Conservation (phyloP, 2,329 filamentous ascomycete genomes). For the Sordariomycetes sp. region DNA sequence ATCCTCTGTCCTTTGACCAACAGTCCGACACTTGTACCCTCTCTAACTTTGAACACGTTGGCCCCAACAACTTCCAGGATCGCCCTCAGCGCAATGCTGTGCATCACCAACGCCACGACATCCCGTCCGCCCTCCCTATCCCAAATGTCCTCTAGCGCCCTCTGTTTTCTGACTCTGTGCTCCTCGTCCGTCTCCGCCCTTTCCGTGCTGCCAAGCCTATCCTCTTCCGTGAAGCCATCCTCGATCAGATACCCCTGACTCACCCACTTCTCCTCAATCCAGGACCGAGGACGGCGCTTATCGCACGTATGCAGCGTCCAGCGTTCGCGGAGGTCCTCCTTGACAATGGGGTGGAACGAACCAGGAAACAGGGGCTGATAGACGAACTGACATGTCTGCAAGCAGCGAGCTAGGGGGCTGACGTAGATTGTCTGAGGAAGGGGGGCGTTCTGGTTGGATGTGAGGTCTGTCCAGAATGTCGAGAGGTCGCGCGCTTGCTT, state of each 20-base stretch:
- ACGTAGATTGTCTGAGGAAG: slow-evolving; percentile 46
- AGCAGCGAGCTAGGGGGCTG: slow-evolving; percentile 48
- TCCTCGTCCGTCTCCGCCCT: slow-evolving; percentile 38
- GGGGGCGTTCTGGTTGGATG: slow-evolving; percentile 36
- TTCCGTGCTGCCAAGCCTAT: slow-evolving; percentile 39
- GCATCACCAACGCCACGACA: slow-evolving; percentile 40
- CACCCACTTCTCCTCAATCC: slow-evolving; percentile 33
- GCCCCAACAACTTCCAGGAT: slow-evolving; percentile 32
- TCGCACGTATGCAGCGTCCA: slow-evolving; percentile 55
- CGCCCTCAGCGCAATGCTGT: slow-evolving; percentile 35
- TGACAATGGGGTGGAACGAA: slow-evolving; percentile 41
- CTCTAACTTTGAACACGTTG: slow-evolving; percentile 34
- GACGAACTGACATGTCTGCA: slow-evolving; percentile 44
- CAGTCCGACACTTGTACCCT: slow-evolving; percentile 43
- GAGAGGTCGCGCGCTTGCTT: slow-evolving; percentile 43
- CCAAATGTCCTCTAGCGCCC: slow-evolving; percentile 37
- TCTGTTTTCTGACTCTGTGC: slow-evolving; percentile 31
- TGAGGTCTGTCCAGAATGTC: slow-evolving; percentile 37
- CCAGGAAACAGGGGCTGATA: slow-evolving; percentile 31
- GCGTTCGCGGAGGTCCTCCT: slow-evolving; percentile 50
- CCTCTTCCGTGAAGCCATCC: slow-evolving; percentile 42
- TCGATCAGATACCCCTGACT: slow-evolving; percentile 42
- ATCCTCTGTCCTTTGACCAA: slow-evolving; percentile 35
- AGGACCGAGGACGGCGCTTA: slow-evolving; percentile 35
- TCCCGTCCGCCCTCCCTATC: slow-evolving; percentile 19